Conservation (phyloP, 805 yeast genomes). For the Pichia deserticola region DNA sequence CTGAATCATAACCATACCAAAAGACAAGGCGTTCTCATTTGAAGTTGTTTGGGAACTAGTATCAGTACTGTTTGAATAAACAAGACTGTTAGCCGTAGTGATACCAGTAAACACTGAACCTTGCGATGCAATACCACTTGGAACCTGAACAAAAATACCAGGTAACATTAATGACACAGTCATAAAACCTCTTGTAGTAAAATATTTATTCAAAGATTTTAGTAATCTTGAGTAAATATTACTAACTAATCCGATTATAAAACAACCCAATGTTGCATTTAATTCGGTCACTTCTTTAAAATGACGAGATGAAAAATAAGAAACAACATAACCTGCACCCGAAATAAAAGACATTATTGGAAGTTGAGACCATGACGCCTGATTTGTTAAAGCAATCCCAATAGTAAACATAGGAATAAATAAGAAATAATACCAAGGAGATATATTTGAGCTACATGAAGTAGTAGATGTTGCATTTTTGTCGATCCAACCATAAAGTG, state of each 20-base stretch:
- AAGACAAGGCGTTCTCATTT: conserved; percentile 32
- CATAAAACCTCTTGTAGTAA: conserved; percentile 32
- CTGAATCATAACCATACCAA: conserved; percentile 84
- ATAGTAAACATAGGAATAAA: conserved; percentile 72
- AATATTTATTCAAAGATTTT: conserved; percentile 44
- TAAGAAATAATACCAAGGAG: conserved; percentile 54
- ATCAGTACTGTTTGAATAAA: conserved; percentile 28
- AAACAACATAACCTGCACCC: conserved; percentile 73
- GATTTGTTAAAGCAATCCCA: conserved; percentile 66
- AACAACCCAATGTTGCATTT: conserved; percentile 86
- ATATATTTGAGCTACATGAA: conserved; percentile 46
- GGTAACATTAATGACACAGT: conserved; percentile 96
- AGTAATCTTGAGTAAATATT: conserved; percentile 82
- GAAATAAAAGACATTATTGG: conserved; percentile 80
- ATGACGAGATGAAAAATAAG: conserved; percentile 69
- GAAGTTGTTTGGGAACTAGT: conserved; percentile 17
- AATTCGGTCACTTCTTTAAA: conserved; percentile 62
- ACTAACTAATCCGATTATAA: conserved; percentile 81
- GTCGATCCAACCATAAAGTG: conserved; percentile 92
- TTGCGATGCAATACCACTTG: conserved; percentile 89
- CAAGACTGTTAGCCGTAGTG: conserved; percentile 61
- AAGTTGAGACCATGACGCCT: conserved; percentile 73
- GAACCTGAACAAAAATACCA: conserved; percentile 90
- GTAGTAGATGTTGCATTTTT: conserved; percentile 58
- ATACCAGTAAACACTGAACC: conserved; percentile 80